Conservation (phyloP, 768 basidiomycete genomes). For the Agaricus subrufescens region DNA sequence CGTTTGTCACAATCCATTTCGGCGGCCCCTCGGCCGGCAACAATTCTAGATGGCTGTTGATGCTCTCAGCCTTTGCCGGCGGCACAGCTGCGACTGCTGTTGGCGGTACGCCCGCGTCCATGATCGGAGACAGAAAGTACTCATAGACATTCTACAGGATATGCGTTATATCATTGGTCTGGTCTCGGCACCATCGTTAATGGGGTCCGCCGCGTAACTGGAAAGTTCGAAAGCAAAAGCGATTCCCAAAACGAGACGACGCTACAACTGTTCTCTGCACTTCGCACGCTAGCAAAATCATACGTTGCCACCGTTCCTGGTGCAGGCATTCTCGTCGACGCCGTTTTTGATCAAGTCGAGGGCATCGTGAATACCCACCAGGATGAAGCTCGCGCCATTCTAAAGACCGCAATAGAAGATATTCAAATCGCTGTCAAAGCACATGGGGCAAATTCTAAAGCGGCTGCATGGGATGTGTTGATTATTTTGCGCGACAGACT, state of each 20-base stretch:
- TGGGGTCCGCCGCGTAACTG: slow-evolving; percentile 13
- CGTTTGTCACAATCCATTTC: not conserved
- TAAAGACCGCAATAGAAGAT: slow-evolving; percentile 30
- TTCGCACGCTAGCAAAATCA: slow-evolving; percentile 35
- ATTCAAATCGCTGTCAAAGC: slow-evolving; percentile 19
- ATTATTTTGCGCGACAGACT: slow-evolving; percentile 3
- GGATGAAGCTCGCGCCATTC: slow-evolving; percentile 34
- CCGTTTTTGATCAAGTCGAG: slow-evolving; percentile 37
- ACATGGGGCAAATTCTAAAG: not conserved
- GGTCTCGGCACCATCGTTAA: slow-evolving; percentile 32
- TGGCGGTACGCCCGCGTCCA: not conserved
- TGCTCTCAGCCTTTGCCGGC: not conserved
- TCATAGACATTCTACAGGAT: slow-evolving; percentile 20
- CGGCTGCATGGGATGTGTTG: slow-evolving; percentile 1
- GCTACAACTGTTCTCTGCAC: slow-evolving; percentile 27
- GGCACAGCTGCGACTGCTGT: not conserved
- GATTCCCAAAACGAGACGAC: slow-evolving; percentile 11
- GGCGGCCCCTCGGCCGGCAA: not conserved
- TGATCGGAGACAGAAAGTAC: not conserved
- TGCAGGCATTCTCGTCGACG: slow-evolving; percentile 32
- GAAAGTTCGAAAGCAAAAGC: not conserved
- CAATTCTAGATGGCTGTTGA: not conserved
- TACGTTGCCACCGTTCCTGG: slow-evolving; percentile 36
- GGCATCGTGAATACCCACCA: slow-evolving; percentile 30
- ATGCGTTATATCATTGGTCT: slow-evolving; percentile 37